Conservation (phyloP, 495 filamentous ascomycete species). For the Baudoinia panamericana region DNA sequence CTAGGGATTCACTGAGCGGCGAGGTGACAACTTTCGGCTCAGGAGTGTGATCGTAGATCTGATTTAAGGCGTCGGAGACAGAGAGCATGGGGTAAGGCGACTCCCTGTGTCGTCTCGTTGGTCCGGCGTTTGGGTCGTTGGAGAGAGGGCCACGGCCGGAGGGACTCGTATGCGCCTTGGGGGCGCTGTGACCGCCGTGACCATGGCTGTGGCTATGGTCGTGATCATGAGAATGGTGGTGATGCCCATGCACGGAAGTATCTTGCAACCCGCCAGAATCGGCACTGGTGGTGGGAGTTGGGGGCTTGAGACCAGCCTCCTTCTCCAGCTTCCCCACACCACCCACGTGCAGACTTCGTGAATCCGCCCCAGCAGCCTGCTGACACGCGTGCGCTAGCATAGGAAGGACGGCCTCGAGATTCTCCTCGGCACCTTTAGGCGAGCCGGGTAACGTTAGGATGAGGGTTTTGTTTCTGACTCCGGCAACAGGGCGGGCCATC, state of each 20-base stretch:
- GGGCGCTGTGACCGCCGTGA: conserved; percentile 43
- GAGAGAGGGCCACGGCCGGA: conserved; percentile 47
- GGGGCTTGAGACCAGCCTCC: conserved; percentile 51
- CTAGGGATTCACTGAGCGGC: conserved; percentile 47
- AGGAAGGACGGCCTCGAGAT: conserved; percentile 80
- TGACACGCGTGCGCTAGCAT: conserved; percentile 85
- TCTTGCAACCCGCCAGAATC: not conserved
- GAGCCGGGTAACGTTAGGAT: conserved; percentile 89
- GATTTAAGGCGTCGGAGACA: conserved; percentile 63
- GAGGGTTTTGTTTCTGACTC: conserved; percentile 67
- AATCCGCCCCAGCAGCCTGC: conserved; percentile 75
- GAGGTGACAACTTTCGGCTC: conserved; percentile 39
- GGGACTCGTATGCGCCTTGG: conserved; percentile 58
- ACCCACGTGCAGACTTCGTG: conserved; percentile 63
- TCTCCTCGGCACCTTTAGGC: conserved; percentile 93
- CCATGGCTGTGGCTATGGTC: conserved; percentile 46
- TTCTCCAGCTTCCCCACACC: conserved; percentile 73
- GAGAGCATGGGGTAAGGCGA: conserved; percentile 90
- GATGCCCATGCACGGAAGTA: conserved; percentile 11
- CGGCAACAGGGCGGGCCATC: conserved; percentile 91
- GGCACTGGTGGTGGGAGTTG: not conserved
- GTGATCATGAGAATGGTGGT: conserved; percentile 40
- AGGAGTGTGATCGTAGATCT: conserved; percentile 59
- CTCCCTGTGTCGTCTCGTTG: conserved; percentile 59
- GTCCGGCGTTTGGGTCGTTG: conserved; percentile 70